Evolutionary conservation across 306 rosid genomes (phyloP).

Genomic region (Lablab purpureus): DNA sequence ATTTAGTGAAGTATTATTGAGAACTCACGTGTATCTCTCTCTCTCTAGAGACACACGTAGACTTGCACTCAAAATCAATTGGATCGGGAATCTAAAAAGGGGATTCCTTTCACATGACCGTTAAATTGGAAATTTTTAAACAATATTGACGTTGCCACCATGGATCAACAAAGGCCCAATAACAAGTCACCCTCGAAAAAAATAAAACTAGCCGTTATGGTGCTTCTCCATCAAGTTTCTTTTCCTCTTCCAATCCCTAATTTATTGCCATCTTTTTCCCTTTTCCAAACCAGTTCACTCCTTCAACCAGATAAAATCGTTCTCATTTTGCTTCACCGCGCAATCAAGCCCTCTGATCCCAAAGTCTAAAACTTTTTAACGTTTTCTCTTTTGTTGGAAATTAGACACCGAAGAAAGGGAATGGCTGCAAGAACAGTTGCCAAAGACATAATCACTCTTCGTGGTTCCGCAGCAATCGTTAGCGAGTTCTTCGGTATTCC

Average conservation of each 20-base stretch:
- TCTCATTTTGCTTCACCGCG: not conserved
- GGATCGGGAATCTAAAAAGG: not conserved
- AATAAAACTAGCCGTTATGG: conserved; percentile 50
- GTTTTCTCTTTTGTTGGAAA: not conserved
- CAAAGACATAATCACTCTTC: conserved; percentile 94
- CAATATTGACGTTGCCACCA: not conserved
- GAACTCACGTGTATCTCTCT: not conserved
- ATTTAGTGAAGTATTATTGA: not conserved
- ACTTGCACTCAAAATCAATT: not conserved
- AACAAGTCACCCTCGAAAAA: not conserved
- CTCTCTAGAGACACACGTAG: not conserved
- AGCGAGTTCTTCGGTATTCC: conserved; percentile 94
- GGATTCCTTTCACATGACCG: conserved; percentile 34
- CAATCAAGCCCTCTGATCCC: not conserved
- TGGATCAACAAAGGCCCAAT: conserved; percentile 36
- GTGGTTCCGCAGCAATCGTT: conserved; percentile 95
- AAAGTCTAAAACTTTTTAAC: not conserved
- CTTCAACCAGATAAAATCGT: not conserved
- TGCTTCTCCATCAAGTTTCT: conserved; percentile 23
- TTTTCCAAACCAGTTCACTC: conserved; percentile 14
- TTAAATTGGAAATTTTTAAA: conserved; percentile 35
- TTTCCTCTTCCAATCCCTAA: conserved; percentile 41
- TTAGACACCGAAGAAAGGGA: not conserved
- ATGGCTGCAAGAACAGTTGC: conserved; percentile 83
- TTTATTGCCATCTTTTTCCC: conserved; percentile 20